Evolutionary conservation across 2,329 filamentous ascomycete species (phyloP).

Genomic region (Paraphoma chrysanthemicola): DNA sequence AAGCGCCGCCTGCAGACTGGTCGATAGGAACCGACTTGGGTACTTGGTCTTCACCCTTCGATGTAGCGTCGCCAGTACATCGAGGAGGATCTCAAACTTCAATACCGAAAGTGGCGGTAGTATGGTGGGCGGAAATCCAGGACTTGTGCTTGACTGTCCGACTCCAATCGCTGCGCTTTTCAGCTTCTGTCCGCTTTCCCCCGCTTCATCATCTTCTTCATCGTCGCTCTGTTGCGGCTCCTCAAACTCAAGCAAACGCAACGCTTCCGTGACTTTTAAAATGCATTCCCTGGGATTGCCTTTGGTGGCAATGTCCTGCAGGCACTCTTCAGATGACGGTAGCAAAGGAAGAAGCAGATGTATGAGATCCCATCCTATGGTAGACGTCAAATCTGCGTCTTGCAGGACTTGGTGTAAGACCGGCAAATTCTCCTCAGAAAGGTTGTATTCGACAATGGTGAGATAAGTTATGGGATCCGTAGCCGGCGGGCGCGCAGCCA

Average conservation of each 20-base stretch:
- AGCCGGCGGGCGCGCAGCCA: slow-evolving; percentile 65
- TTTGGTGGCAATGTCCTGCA: slow-evolving; percentile 76
- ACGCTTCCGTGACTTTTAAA: slow-evolving; percentile 77
- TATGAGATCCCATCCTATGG: slow-evolving; percentile 86
- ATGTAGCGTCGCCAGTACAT: slow-evolving; percentile 76
- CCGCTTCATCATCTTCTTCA: slow-evolving; percentile 46
- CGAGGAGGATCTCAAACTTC: slow-evolving; percentile 73
- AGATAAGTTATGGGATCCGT: slow-evolving; percentile 79
- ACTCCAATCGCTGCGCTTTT: slow-evolving; percentile 31
- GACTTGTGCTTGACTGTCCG: slow-evolving; percentile 42
- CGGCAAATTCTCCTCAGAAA: slow-evolving; percentile 71
- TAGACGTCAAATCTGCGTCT: slow-evolving; percentile 71
- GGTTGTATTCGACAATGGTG: slow-evolving; percentile 77
- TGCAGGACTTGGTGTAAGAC: slow-evolving; percentile 72
- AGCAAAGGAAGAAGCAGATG: slow-evolving; percentile 74
- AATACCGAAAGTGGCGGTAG: slow-evolving; percentile 52
- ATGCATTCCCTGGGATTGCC: slow-evolving; percentile 85
- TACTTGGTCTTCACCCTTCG: slow-evolving; percentile 77
- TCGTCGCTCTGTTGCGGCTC: slow-evolving; percentile 59
- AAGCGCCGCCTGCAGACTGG: slow-evolving; percentile 75
- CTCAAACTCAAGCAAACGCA: slow-evolving; percentile 66
- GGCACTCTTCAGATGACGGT: slow-evolving; percentile 70
- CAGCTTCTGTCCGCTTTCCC: slow-evolving; percentile 13
- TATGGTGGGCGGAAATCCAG: slow-evolving; percentile 27
- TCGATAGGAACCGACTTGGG: slow-evolving; percentile 79